Base-by-base conservation (phyloP, 129 eudicot species). In the Chrysanthemum makinoi region DNA sequence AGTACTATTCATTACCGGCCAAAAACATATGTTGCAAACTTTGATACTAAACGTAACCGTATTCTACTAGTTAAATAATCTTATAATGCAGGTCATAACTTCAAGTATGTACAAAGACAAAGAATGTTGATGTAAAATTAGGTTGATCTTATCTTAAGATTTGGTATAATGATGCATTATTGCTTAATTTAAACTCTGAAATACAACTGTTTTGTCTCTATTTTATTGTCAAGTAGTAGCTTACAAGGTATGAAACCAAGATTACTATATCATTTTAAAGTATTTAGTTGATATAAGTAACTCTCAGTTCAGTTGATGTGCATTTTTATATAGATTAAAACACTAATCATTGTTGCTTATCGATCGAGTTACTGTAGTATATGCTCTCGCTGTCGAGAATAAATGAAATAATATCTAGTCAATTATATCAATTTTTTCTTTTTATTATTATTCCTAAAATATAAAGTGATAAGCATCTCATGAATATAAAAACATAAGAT, bases 181-280 rank as follows among this genome's bases (percentile, higher is more conserved):
- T 58, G 77, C 66, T 63, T 53, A 70, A 12, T 20, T 46, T 44
- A 62, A 77, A 46, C 56, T 54, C 48, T 48, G 2, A 19, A 55
- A 11, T 57, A 69, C 57, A 56, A 54, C 17, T 10, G 12, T 7
- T 44, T 52, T 15, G 14, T 17, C 39, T 53, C 17, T 77, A 63
- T 70, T 44, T 62, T 26, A 63, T 64, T 26, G 18, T 77, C 73
- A 71, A 62, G 81, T 71, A 63, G 81, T 78, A 26, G 77, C 66
- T 55, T 44, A 63, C 46, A 78, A 46, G 68, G 30, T 28, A 67
- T 14, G 52, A 28, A 13, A 54, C 67, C 61, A 63, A 22, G 12
- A 18, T 35, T 48, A 30, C 10, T 61, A 16, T 65, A 66, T 67
- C 26, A 60, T 6, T 51, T 20, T 60, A 15, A 61, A 20, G 54